A percentile compares a stretch with the other conserved stretches of the same genome.
These are phyloP conservation scores for Fraxinus ornus DNA, from an alignment of 305 asterid species.

Conservation along the genomic window DNA sequence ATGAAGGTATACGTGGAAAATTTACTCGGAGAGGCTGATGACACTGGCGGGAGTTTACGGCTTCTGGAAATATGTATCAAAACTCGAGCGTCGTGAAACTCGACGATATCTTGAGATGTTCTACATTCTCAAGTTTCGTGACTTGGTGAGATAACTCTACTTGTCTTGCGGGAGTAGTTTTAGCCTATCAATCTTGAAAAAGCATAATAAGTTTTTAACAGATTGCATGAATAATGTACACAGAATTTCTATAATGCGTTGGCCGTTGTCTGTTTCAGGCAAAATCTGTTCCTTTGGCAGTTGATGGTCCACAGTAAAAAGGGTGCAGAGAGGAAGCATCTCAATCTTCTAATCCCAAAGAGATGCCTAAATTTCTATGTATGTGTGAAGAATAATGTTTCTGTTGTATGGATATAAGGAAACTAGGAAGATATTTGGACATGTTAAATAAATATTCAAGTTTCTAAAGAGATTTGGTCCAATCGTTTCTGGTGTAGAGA, in stretches of 20 bases:
- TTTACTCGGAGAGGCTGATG: conserved; percentile 90
- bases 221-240: background rate
- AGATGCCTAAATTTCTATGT: background rate
- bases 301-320: conserved; percentile 42
- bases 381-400: background rate
- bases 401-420: background rate
- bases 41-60: conserved; percentile 92
- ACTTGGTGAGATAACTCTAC: conserved; percentile 52
- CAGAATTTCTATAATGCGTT: background rate
- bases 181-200: background rate
- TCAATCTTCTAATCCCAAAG: background rate
- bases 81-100: conserved; percentile 87
- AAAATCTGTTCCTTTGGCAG: conserved; percentile 71
- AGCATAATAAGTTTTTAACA: background rate
- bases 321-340: background rate
- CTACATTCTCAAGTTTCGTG: conserved; percentile 89
- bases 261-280: conserved; percentile 40
- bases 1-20: conserved; percentile 89
- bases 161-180: background rate
- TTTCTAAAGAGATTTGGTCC: background rate
- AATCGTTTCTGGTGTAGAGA: background rate
- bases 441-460: background rate
- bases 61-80: conserved; percentile 91
- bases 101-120: conserved; percentile 97
- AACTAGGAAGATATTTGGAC: background rate